phyloP scores from a whole-genome alignment of 1,284 basidiomycete species.

The Ganoderma resinaceum region DNA sequence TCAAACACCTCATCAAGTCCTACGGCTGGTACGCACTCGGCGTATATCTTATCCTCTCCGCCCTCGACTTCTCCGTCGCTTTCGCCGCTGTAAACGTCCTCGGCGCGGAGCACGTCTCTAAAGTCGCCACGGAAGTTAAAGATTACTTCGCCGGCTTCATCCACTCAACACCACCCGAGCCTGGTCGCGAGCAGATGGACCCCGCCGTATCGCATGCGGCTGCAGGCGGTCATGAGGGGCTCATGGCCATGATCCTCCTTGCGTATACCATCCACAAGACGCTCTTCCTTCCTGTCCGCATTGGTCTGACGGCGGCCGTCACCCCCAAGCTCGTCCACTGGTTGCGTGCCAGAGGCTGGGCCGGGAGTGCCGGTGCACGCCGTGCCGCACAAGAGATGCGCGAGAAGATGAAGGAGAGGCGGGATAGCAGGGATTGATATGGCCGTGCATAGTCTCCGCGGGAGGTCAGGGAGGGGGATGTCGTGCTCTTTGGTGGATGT shows the following conservation, averaged over 20 bases:
- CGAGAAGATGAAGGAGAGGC: conserved; percentile 50
- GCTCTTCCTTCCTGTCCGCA: conserved; percentile 86
- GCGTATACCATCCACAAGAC: conserved; percentile 98
- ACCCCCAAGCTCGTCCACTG: conserved; percentile 88
- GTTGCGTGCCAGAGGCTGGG: conserved; percentile 80
- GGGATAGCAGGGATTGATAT: conserved; percentile 38
- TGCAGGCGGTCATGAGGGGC: conserved; percentile 61
- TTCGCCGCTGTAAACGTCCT: conserved; percentile 88
- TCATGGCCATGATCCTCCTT: conserved; percentile 92
- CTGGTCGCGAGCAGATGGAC: conserved; percentile 67
- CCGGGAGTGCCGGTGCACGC: conserved; percentile 68
- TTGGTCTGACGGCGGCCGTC: conserved; percentile 88
- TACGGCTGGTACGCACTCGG: conserved; percentile 95
- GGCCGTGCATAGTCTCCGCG: not conserved
- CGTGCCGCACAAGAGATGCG: conserved; percentile 71
- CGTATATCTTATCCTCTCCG: conserved; percentile 78
- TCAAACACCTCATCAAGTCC: conserved; percentile 88
- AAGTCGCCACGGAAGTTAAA: conserved; percentile 68
- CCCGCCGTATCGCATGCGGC: conserved; percentile 33
- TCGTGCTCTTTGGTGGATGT: not conserved
- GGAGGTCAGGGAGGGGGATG: not conserved
- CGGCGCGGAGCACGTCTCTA: conserved; percentile 90
- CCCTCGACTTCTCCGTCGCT: conserved; percentile 82
- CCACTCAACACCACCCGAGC: conserved; percentile 61
- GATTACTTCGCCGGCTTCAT: conserved; percentile 52